These are phyloP conservation scores for Phytopythium vexans DNA, from an alignment of 352 stramenopile species.

Conservation along the genomic window DNA sequence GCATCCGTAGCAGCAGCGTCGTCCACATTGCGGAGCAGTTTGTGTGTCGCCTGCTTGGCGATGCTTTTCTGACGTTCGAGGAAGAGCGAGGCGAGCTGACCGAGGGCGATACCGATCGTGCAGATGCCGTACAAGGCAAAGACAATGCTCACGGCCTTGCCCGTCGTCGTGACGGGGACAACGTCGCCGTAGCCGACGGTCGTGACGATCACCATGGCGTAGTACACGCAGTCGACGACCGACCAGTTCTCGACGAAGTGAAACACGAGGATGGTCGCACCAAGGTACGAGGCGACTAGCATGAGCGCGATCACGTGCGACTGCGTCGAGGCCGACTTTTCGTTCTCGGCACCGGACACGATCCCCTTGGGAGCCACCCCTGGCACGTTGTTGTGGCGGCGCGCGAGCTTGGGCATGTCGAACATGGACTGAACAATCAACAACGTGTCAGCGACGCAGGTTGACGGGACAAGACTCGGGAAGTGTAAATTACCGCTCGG, in stretches of 20 bases:
- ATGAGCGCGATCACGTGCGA: constrained; percentile 39
- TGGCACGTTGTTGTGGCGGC: constrained; percentile 8
- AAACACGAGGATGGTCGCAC: constrained; percentile 50
- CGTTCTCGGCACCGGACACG: constrained; percentile 16
- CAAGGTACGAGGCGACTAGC: constrained; percentile 59
- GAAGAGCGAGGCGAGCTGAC: constrained; percentile 48
- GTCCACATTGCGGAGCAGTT: constrained; percentile 45
- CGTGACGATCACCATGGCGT: constrained; percentile 91
- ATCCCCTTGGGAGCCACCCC: constrained; percentile 29
- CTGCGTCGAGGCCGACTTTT: constrained; percentile 6
- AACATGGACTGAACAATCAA: constrained; percentile 22
- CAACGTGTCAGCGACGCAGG: background rate
- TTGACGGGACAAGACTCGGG: background rate
- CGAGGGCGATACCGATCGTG: constrained; percentile 67
- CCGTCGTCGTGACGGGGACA: constrained; percentile 37
- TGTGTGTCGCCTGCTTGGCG: constrained; percentile 53
- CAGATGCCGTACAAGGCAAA: constrained; percentile 77
- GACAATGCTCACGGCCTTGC: constrained; percentile 85
- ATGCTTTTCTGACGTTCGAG: constrained; percentile 50
- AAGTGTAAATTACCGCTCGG: background rate
- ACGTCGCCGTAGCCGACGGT: constrained; percentile 89
- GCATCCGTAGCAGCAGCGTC: constrained; percentile 22
- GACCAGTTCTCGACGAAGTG: constrained; percentile 55
- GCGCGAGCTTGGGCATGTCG: constrained; percentile 19
- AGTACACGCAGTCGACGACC: constrained; percentile 88